Conservation (phyloP, 768 basidiomycete species). For the Pisolithus microcarpus region DNA sequence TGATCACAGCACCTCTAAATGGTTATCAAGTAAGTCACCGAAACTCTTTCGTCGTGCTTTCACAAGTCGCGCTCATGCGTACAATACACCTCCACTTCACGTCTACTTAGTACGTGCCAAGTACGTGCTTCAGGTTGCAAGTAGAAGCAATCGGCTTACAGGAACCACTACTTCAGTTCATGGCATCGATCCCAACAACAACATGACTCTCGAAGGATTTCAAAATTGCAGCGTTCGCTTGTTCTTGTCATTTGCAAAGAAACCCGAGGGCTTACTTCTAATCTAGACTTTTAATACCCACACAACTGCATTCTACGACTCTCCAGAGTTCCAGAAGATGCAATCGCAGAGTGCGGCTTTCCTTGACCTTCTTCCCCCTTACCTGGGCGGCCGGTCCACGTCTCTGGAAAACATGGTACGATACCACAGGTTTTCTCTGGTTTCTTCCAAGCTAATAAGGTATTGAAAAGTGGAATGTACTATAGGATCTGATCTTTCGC, state of each 20-base stretch:
- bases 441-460: conserved; percentile 3
- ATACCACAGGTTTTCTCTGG: not conserved
- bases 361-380: conserved; percentile 41
- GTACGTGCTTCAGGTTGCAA: conserved; percentile 19
- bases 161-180: conserved; percentile 35
- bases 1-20: conserved; percentile 46
- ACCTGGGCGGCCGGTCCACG: conserved; percentile 47
- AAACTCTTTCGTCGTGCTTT: conserved; percentile 10
- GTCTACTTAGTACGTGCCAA: conserved; percentile 32
- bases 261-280: not conserved
- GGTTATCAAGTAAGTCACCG: conserved; percentile 53
- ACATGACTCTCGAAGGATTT: conserved; percentile 61
- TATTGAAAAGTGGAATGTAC: conserved; percentile 38
- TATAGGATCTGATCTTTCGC: conserved; percentile 6
- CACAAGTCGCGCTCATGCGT: not conserved
- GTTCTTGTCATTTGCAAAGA: not conserved
- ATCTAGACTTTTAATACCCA: conserved; percentile 41
- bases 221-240: conserved; percentile 49
- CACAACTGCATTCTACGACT: conserved; percentile 49
- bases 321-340: conserved; percentile 42
- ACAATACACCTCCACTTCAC: not conserved
- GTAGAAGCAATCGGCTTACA: conserved; percentile 4
- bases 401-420: conserved; percentile 53
- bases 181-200: conserved; percentile 53
- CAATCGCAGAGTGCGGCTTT: conserved; percentile 40